These are phyloP conservation scores for Epichloe glyceriae DNA, from an alignment of 2,329 filamentous ascomycete genomes.

Conservation along the genomic window DNA sequence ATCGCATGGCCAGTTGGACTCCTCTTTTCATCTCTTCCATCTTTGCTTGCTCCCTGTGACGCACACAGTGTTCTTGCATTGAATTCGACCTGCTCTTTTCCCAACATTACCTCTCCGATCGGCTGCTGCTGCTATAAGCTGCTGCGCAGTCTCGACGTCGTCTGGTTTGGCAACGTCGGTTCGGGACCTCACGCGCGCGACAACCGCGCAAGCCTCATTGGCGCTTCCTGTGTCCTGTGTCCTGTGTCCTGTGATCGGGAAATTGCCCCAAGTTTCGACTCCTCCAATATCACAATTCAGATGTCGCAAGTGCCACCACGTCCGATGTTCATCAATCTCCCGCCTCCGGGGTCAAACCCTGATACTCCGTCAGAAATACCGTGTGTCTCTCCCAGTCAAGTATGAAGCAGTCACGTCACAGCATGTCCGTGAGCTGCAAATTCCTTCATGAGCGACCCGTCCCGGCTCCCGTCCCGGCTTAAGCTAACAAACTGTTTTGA, in stretches of 20 bases:
- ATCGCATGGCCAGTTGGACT: background rate
- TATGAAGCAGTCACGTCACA: background rate
- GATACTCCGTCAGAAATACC: conserved; percentile 83
- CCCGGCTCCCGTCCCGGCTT: background rate
- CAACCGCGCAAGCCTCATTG: background rate
- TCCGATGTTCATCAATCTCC: conserved; percentile 71
- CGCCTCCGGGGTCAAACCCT: conserved; percentile 67
- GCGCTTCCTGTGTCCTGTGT: background rate
- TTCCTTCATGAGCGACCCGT: background rate
- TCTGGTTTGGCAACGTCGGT: background rate
- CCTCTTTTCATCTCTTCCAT: background rate
- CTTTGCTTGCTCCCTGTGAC: background rate
- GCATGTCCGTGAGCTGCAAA: background rate
- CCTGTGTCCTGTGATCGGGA: too few species aligned
- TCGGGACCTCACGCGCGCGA: too few species aligned
- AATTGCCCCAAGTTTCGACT: background rate
- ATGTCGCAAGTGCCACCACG: conserved; percentile 30
- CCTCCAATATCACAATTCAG: background rate
- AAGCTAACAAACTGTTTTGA: conserved; percentile 1
- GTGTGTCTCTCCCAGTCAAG: conserved; percentile 36
- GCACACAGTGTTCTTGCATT: background rate
- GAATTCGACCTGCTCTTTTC: background rate
- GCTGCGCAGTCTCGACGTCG: background rate
- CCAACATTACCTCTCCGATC: background rate
- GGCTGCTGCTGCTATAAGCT: background rate